Percentiles rank a stretch among this genome's conserved stretches.
phyloP scores from a whole-genome alignment of 179 eudicot species.

The Beta lomatogona region DNA sequence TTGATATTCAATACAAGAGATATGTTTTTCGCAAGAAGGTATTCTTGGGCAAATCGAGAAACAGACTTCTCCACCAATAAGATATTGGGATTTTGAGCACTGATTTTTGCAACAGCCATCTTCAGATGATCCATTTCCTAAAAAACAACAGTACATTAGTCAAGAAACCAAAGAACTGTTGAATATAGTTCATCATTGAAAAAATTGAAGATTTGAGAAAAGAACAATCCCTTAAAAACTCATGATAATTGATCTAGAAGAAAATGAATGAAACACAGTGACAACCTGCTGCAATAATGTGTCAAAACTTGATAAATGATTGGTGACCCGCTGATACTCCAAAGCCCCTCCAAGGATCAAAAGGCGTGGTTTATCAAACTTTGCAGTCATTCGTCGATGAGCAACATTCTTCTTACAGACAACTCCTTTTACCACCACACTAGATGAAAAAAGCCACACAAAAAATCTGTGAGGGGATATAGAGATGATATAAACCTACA shows the following conservation, averaged over 20 bases:
- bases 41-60: constrained; percentile 56
- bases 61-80: constrained; percentile 57
- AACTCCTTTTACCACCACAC: constrained; percentile 53
- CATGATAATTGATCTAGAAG: constrained; percentile 2
- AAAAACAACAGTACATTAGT: constrained; percentile 17
- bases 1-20: constrained; percentile 56
- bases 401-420: constrained; percentile 64
- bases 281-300: constrained; percentile 51
- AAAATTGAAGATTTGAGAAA: background rate
- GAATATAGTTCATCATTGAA: background rate
- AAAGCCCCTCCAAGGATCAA: constrained; percentile 57
- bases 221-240: background rate
- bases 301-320: constrained; percentile 51
- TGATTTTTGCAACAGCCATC: constrained; percentile 55
- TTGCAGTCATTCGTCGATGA: constrained; percentile 55
- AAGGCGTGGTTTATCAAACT: constrained; percentile 45
- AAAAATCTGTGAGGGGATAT: background rate
- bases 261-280: constrained; percentile 7
- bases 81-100: constrained; percentile 48
- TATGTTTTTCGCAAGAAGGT: constrained; percentile 46
- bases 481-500: constrained; percentile 3
- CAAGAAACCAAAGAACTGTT: constrained; percentile 5
- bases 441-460: constrained; percentile 10
- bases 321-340: constrained; percentile 57
- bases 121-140: constrained; percentile 64